Evolutionary conservation across 176 grass and related monocot species (phyloP).

Genomic region (Phoenix roebelenii): DNA sequence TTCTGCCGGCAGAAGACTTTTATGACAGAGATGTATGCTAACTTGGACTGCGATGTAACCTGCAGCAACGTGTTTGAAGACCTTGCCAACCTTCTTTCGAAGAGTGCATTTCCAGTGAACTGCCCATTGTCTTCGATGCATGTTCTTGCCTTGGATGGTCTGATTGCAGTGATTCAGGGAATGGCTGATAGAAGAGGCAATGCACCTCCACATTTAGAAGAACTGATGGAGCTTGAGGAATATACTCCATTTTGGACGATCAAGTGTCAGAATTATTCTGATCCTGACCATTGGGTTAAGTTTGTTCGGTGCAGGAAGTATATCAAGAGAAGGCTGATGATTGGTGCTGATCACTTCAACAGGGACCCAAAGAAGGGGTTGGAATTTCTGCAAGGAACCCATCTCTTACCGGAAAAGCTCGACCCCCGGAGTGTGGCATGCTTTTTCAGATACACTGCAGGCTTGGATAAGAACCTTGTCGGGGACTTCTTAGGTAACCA

Average conservation of each 20-base stretch:
- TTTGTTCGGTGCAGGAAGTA: constrained; percentile 90
- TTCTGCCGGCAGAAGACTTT: constrained; percentile 81
- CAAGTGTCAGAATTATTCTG: constrained; percentile 75
- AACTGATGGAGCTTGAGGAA: constrained; percentile 67
- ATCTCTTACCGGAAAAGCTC: constrained; percentile 94
- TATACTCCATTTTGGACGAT: constrained; percentile 88
- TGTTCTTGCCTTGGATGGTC: constrained; percentile 80
- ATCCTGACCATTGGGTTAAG: constrained; percentile 86
- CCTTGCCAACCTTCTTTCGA: constrained; percentile 78
- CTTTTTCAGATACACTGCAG: constrained; percentile 86
- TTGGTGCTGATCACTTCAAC: constrained; percentile 96
- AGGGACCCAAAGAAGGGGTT: constrained; percentile 97
- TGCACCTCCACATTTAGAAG: constrained; percentile 41
- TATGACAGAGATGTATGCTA: constrained; percentile 98
- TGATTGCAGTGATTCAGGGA: constrained; percentile 91
- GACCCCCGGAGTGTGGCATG: constrained; percentile 97
- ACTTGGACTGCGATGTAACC: constrained; percentile 94
- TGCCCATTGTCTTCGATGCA: constrained; percentile 89
- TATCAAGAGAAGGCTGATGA: constrained; percentile 86
- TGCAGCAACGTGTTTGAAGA: constrained; percentile 98
- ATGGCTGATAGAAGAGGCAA: constrained; percentile 78
- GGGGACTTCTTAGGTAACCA: constrained; percentile 98
- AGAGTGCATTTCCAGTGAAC: constrained; percentile 96
- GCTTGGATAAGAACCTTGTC: constrained; percentile 94
- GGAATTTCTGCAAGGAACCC: constrained; percentile 97